Evolutionary conservation across 164 flowering plant species (phyloP).

Genomic region (Umbellularia californica): DNA sequence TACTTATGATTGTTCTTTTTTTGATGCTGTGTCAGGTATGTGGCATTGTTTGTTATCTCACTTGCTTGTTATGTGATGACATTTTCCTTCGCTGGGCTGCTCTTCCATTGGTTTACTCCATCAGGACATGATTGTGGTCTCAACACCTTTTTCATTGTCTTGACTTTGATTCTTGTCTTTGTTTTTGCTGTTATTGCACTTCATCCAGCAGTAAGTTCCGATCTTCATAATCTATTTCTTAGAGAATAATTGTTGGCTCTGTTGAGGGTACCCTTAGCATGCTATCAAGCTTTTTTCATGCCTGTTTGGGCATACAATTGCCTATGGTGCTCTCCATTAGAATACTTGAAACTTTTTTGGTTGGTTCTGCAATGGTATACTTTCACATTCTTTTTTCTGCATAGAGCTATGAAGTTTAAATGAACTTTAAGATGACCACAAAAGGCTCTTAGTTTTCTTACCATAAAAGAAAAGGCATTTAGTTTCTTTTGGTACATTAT

Average conservation of each 20-base stretch:
- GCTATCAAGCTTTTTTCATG: too few relatives aligned
- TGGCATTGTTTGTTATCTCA: conserved; percentile 81
- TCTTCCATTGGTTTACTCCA: conserved; percentile 86
- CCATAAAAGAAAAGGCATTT: too few relatives aligned
- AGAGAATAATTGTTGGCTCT: not conserved
- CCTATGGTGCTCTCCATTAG: too few relatives aligned
- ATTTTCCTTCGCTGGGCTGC: conserved; percentile 76
- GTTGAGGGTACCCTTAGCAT: too few relatives aligned
- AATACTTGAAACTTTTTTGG: too few relatives aligned
- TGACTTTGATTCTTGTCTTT: conserved; percentile 65
- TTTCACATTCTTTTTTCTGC: too few relatives aligned
- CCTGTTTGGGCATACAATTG: too few relatives aligned
- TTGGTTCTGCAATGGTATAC: too few relatives aligned
- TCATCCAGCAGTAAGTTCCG: conserved; percentile 77
- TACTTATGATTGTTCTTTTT: not conserved
- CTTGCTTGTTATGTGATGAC: conserved; percentile 74
- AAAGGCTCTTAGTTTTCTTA: not conserved
- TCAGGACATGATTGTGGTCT: conserved; percentile 96
- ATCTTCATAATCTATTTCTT: not conserved
- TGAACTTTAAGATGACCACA: too few relatives aligned
- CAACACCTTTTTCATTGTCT: conserved; percentile 82
- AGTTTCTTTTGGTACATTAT: not conserved
- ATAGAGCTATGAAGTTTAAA: too few relatives aligned
- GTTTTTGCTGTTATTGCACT: conserved; percentile 70
- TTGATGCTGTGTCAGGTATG: conserved; percentile 49